Conservation (phyloP, 2,329 filamentous ascomycete genomes). For the Beauveria rudraprayagi region DNA sequence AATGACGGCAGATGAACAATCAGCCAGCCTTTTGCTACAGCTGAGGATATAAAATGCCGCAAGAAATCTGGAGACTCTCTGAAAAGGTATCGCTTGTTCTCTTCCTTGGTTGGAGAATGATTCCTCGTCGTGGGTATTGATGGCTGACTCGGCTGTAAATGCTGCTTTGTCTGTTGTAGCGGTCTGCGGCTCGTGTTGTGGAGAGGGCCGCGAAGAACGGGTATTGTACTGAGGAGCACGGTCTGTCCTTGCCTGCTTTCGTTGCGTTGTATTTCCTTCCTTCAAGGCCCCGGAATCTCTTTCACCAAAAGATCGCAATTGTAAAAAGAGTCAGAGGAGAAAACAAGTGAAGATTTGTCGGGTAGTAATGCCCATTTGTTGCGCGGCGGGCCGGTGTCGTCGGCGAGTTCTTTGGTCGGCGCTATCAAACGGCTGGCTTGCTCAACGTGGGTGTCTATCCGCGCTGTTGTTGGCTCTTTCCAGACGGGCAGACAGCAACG, state of each 20-base stretch:
- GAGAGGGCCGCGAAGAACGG: neutral
- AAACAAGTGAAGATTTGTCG: too few relatives aligned
- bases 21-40: too few relatives aligned
- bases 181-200: neutral
- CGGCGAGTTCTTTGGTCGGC: neutral
- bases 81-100: neutral
- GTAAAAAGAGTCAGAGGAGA: too few relatives aligned
- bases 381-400: too few relatives aligned
- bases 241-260: neutral
- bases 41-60: neutral
- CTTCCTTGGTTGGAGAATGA: neutral
- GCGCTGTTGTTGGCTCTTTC: conserved; percentile 1
- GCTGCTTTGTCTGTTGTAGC: neutral
- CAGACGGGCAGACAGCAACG: neutral
- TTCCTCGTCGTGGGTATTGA: too few relatives aligned
- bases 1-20: too few relatives aligned
- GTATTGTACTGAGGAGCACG: neutral
- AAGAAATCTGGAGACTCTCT: neutral
- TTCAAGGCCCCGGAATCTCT: neutral
- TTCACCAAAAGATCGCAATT: too few relatives aligned
- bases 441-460: conserved; percentile 6
- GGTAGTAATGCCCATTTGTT: too few relatives aligned
- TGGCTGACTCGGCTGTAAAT: neutral
- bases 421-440: neutral
- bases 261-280: neutral